Evolutionary conservation across 352 stramenopile species (phyloP).

Genomic region (Pythium sukuiense): DNA sequence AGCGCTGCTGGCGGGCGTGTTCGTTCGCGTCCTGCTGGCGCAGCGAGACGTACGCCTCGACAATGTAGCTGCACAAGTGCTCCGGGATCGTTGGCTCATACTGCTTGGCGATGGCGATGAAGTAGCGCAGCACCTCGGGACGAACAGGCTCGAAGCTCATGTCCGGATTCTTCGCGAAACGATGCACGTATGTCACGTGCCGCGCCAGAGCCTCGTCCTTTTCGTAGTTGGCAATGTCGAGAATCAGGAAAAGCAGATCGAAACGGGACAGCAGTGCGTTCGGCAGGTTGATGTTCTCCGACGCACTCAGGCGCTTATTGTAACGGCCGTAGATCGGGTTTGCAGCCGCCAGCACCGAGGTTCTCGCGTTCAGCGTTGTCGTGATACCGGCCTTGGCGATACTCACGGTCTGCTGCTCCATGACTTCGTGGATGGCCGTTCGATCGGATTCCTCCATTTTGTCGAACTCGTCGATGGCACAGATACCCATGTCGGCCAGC

Average conservation of each 20-base stretch:
- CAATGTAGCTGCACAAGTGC: constrained; percentile 97
- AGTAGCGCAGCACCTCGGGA: constrained; percentile 91
- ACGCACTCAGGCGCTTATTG: constrained; percentile 84
- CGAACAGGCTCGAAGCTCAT: constrained; percentile 91
- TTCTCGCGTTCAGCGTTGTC: constrained; percentile 96
- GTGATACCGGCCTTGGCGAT: constrained; percentile 99
- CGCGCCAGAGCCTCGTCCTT: constrained; percentile 90
- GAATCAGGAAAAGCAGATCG: constrained; percentile 98
- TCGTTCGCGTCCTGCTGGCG: constrained; percentile 91
- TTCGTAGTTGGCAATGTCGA: constrained; percentile 94
- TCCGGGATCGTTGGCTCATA: constrained; percentile 87
- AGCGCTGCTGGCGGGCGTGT: constrained; percentile 72
- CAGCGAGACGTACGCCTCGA: constrained; percentile 98
- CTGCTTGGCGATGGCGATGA: constrained; percentile 88
- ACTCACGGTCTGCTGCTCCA: constrained; percentile 99
- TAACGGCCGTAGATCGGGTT: constrained; percentile 98
- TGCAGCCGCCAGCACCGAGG: constrained; percentile 97
- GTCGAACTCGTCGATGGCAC: constrained; percentile 98
- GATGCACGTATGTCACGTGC: constrained; percentile 94
- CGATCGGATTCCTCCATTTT: constrained; percentile 98
- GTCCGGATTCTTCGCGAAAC: constrained; percentile 84
- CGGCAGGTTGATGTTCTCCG: constrained; percentile 99
- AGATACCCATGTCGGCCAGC: constrained; percentile 98
- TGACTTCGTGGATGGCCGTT: constrained; percentile 99
- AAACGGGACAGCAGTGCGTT: constrained; percentile 99